phyloP scores from a whole-genome alignment of 148 eudicot species.

The Agrostemma githago region DNA sequence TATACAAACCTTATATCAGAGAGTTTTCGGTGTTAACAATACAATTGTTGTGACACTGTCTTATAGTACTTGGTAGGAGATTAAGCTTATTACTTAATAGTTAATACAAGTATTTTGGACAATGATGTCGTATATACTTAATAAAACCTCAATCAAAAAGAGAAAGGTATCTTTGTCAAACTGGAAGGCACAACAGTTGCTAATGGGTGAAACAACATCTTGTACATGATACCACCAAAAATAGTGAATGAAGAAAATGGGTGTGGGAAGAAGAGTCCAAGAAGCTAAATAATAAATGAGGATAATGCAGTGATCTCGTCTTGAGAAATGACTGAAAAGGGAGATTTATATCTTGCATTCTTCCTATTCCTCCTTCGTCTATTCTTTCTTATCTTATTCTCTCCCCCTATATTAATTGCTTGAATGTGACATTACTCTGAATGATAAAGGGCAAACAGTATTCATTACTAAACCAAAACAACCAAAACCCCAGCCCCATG shows the following conservation, averaged over 20 bases:
- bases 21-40: too few relatives aligned
- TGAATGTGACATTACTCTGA: slow-evolving; percentile 41
- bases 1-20: too few relatives aligned
- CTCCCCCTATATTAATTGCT: slow-evolving; percentile 22
- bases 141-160: too few relatives aligned
- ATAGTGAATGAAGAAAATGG: slow-evolving; percentile 14
- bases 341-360: neutral
- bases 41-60: too few relatives aligned
- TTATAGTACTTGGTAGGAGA: too few relatives aligned
- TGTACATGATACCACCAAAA: slow-evolving; percentile 13
- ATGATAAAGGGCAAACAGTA: neutral
- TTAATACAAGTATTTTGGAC: too few relatives aligned
- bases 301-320: neutral
- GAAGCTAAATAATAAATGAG: neutral
- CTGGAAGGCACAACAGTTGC: neutral
- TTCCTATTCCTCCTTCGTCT: too few relatives aligned
- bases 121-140: too few relatives aligned
- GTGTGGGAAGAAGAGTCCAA: neutral
- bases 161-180: neutral
- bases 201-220: slow-evolving; percentile 24
- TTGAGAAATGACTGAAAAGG: too few relatives aligned
- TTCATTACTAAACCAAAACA: neutral
- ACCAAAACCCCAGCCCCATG: too few relatives aligned
- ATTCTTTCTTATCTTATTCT: too few relatives aligned
- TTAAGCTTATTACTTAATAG: too few relatives aligned